Evolutionary conservation across 202 grass and related monocot genomes (phyloP).

Genomic region (Miscanthus sacchariflorus): DNA sequence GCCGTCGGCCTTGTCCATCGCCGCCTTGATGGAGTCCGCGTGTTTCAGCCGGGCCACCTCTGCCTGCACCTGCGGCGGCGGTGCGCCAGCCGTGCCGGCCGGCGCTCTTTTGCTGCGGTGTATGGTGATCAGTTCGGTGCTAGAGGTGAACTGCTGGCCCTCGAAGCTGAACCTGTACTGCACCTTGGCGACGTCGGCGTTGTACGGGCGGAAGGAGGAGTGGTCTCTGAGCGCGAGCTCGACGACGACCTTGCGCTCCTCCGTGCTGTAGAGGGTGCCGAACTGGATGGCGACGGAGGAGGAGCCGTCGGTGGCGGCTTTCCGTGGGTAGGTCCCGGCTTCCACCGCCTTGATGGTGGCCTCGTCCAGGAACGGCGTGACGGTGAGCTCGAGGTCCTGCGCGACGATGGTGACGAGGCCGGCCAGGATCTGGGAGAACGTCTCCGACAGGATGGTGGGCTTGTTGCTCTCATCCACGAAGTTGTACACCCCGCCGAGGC

Average conservation of each 20-base stretch:
- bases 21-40: background rate
- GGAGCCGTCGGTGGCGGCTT: background rate
- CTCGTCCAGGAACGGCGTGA: background rate
- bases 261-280: constrained; percentile 32
- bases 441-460: no score
- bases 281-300: background rate
- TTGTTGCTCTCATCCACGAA: background rate
- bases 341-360: constrained; percentile 1
- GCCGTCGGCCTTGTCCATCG: background rate
- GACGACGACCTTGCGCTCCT: constrained; percentile 10
- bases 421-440: constrained; percentile 30
- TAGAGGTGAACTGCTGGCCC: background rate
- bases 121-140: background rate
- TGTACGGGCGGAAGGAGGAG: background rate
- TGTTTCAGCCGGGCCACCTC: background rate
- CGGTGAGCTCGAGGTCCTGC: constrained; percentile 27
- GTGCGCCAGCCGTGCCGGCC: background rate
- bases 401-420: constrained; percentile 44
- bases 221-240: background rate
- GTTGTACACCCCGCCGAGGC: constrained; percentile 29
- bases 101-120: background rate
- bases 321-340: background rate
- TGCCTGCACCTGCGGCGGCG: background rate
- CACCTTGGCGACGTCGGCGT: background rate
- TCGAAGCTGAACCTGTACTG: constrained; percentile 7